These are phyloP conservation scores for Boletus sp. DNA, from an alignment of 768 basidiomycete genomes.

Conservation along the genomic window DNA sequence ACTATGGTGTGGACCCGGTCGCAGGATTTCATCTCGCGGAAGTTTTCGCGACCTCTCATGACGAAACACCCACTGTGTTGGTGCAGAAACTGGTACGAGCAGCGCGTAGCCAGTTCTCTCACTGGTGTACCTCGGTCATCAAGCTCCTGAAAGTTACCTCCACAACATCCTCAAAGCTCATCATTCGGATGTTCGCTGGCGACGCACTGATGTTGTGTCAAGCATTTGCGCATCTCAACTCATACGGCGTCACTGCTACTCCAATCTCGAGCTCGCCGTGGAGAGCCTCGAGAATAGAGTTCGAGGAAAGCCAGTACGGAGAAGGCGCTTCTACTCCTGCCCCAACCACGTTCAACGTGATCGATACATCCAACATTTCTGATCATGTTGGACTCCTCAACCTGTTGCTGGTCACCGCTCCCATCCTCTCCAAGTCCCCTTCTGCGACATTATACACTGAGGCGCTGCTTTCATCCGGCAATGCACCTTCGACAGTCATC, in stretches of 20 bases:
- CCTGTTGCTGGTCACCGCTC: conserved; percentile 19
- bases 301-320: conserved; percentile 23
- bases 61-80: conserved; percentile 6
- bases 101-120: conserved; percentile 22
- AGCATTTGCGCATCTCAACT: conserved; percentile 18
- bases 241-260: conserved; percentile 9
- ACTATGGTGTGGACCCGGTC: conserved; percentile 30
- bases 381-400: conserved; percentile 32
- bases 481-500: conserved; percentile 11
- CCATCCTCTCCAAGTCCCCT: conserved; percentile 23
- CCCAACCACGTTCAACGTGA: conserved; percentile 31
- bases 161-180: conserved; percentile 5
- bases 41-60: conserved; percentile 9
- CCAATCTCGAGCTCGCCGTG: conserved; percentile 23
- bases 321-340: conserved; percentile 13
- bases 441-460: conserved; percentile 31
- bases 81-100: conserved; percentile 17
- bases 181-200: conserved; percentile 30
- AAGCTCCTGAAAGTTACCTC: conserved; percentile 3
- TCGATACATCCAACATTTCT: conserved; percentile 32
- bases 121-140: conserved; percentile 26
- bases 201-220: conserved; percentile 29
- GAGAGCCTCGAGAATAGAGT: conserved; percentile 20
- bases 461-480: conserved; percentile 14
- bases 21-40: conserved; percentile 34